Conservation (phyloP, 805 yeast species). For the Ogataea populi-albae region DNA sequence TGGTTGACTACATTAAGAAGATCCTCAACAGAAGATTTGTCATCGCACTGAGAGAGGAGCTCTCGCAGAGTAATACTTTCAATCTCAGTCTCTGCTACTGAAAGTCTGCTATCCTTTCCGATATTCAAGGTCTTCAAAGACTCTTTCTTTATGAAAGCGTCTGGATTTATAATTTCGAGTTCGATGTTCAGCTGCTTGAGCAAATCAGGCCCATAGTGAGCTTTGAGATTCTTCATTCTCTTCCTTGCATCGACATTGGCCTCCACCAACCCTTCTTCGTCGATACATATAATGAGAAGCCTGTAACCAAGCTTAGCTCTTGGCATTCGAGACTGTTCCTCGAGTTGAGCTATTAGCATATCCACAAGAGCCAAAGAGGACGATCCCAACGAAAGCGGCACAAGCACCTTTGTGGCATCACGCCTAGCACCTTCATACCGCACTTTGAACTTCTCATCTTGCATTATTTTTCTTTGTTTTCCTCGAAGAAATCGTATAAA, state of each 20-base stretch:
- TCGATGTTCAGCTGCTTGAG: constrained; percentile 32
- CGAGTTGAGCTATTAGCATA: constrained; percentile 55
- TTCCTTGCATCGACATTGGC: background rate
- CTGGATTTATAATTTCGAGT: constrained; percentile 40
- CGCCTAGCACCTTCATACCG: constrained; percentile 43
- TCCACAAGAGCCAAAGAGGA: constrained; percentile 70
- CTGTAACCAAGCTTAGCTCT: constrained; percentile 69
- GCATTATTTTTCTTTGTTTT: constrained; percentile 79
- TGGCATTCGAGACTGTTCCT: constrained; percentile 56
- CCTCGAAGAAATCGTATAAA: constrained; percentile 70
- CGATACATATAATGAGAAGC: constrained; percentile 49
- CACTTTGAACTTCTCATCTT: constrained; percentile 68
- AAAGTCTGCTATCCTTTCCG: constrained; percentile 29
- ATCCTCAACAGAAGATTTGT: constrained; percentile 67
- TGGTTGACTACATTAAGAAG: constrained; percentile 45
- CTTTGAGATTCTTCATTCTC: constrained; percentile 7
- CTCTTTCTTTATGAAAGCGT: constrained; percentile 36
- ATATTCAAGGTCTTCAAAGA: constrained; percentile 34
- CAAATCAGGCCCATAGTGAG: constrained; percentile 13
- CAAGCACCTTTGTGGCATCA: constrained; percentile 43
- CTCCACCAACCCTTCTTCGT: constrained; percentile 32
- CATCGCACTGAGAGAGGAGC: constrained; percentile 39
- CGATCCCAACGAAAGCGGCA: constrained; percentile 65
- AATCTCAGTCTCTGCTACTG: constrained; percentile 7
- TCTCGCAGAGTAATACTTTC: constrained; percentile 26